A percentile compares a stretch with the other conserved stretches of the same genome.
Evolutionary conservation across 768 basidiomycete species (phyloP).

Genomic region (Tylopilus cervinicoccineus): DNA sequence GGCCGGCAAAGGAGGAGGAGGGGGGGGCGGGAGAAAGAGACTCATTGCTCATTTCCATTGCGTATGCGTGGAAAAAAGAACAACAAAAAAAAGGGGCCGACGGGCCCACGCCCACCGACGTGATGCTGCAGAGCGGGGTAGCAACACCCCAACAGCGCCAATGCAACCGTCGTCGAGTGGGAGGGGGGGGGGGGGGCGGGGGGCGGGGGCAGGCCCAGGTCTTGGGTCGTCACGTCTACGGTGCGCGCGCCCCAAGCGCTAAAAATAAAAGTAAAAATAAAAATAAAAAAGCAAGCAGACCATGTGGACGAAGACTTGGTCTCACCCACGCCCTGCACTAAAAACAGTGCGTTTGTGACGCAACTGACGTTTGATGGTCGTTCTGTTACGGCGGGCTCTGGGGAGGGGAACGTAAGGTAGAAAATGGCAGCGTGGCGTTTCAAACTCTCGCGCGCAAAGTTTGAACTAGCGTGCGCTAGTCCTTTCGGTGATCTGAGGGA

Average conservation of each 20-base stretch:
- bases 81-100: too few species aligned
- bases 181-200: too few species aligned
- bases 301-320: neutral
- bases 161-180: too few species aligned
- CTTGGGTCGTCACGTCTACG: neutral
- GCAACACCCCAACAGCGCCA: slow-evolving; percentile 7
- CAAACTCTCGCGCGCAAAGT: neutral
- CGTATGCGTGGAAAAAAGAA: neutral
- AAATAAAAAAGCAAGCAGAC: too few species aligned
- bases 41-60: neutral
- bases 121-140: slow-evolving; percentile 3
- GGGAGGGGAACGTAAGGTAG: neutral
- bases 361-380: slow-evolving; percentile 6
- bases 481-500: slow-evolving; percentile 3
- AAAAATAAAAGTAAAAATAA: neutral
- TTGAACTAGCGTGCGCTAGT: neutral
- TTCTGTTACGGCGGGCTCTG: neutral
- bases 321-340: neutral
- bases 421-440: slow-evolving; percentile 10
- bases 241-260: too few species aligned
- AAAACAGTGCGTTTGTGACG: neutral
- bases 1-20: too few species aligned
- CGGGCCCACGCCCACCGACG: neutral
- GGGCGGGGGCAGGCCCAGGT: too few species aligned
- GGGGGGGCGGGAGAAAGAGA: too few species aligned